Evolutionary conservation across 2,329 filamentous ascomycete species (phyloP).

Genomic region (Diaporthe helianthi): DNA sequence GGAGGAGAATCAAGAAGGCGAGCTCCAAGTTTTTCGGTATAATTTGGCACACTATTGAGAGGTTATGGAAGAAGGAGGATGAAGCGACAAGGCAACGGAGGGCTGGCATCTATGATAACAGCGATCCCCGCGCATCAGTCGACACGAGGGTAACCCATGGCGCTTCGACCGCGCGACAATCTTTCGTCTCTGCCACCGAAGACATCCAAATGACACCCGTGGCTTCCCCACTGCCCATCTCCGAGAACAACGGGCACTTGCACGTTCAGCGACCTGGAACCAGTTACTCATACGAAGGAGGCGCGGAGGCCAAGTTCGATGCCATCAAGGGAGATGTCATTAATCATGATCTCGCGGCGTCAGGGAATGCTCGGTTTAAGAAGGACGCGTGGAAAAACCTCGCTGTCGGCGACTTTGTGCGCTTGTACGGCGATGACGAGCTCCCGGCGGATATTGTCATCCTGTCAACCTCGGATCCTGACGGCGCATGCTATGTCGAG

Average conservation of each 20-base stretch:
- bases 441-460: conserved; percentile 94
- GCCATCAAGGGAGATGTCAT: conserved; percentile 68
- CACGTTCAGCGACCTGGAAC: conserved; percentile 42
- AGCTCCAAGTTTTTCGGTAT: conserved; percentile 67
- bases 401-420: conserved; percentile 93
- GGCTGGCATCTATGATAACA: conserved; percentile 57
- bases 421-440: conserved; percentile 95
- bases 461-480: conserved; percentile 88
- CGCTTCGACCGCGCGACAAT: conserved; percentile 55
- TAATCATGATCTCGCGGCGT: conserved; percentile 69
- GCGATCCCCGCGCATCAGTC: conserved; percentile 69
- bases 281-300: conserved; percentile 43
- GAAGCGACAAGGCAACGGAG: conserved; percentile 58
- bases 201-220: conserved; percentile 97
- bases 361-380: conserved; percentile 84
- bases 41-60: conserved; percentile 56
- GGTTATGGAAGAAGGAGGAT: conserved; percentile 56
- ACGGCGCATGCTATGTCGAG: conserved; percentile 96
- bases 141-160: conserved; percentile 65
- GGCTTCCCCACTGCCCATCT: conserved; percentile 73
- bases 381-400: conserved; percentile 95
- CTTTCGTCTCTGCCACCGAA: conserved; percentile 63
- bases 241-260: conserved; percentile 43
- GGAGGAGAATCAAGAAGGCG: conserved; percentile 92
- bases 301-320: conserved; percentile 49